Conservation (phyloP, 2,329 filamentous ascomycete genomes). For the Paecilomyces sp. region DNA sequence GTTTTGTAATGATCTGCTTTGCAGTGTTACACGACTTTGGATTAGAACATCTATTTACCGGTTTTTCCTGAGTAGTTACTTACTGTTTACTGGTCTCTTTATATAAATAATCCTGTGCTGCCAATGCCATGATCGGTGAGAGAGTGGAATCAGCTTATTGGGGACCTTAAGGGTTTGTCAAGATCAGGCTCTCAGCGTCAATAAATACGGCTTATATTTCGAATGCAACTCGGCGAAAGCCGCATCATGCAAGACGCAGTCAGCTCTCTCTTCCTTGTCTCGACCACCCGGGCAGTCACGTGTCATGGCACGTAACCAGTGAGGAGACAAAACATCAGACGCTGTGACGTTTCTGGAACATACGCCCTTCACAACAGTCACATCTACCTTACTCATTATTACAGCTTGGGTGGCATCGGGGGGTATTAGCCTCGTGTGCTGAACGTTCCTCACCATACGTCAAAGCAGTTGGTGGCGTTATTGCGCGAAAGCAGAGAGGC, state of each 20-base stretch:
- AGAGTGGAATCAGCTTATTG: too few relatives aligned
- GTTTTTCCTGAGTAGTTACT: too few relatives aligned
- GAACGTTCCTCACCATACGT: not conserved
- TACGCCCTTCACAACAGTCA: not conserved
- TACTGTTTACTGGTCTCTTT: too few relatives aligned
- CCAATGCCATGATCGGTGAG: too few relatives aligned
- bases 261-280: not conserved
- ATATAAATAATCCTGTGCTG: too few relatives aligned
- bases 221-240: not conserved
- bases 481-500: not conserved
- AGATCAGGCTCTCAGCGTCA: too few relatives aligned
- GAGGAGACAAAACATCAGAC: not conserved
- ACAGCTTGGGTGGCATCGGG: not conserved
- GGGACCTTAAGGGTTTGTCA: too few relatives aligned
- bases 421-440: not conserved
- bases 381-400: not conserved
- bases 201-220: not conserved
- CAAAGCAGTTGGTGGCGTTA: not conserved
- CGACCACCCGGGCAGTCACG: not conserved
- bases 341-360: not conserved
- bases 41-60: too few relatives aligned
- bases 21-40: too few relatives aligned
- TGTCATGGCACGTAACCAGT: not conserved
- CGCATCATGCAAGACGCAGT: not conserved
- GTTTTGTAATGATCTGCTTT: too few relatives aligned